Evolutionary conservation across 148 eudicot genomes (phyloP).

Genomic region (Fagopyrum esculentum): DNA sequence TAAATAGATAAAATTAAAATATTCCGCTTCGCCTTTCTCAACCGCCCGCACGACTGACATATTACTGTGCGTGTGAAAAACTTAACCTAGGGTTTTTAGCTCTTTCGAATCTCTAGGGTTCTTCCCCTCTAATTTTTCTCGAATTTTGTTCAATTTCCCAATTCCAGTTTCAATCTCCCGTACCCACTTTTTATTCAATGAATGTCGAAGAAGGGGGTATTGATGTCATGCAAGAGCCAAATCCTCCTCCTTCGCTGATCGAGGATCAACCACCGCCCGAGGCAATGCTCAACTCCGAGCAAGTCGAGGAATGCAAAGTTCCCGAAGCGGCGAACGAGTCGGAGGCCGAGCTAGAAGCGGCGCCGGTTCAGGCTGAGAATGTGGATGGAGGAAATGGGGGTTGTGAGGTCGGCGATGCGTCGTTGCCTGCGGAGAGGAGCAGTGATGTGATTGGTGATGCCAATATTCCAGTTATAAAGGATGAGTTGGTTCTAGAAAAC

Average conservation of each 20-base stretch:
- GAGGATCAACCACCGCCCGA: conserved; percentile 13
- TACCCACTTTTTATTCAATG: conserved; percentile 16
- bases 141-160: background rate
- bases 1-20: background rate
- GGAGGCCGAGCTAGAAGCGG: background rate
- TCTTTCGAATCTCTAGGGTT: conserved; percentile 2
- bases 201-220: conserved; percentile 31
- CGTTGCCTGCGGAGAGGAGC: background rate
- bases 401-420: conserved; percentile 3
- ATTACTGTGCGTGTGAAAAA: conserved; percentile 1
- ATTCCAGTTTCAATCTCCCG: background rate
- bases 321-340: conserved; percentile 11
- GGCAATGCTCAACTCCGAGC: background rate
- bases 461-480: background rate
- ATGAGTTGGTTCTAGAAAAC: background rate
- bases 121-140: background rate
- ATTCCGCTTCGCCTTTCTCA: background rate
- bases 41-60: background rate
- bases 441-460: background rate
- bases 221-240: conserved; percentile 7
- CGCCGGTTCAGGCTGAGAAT: conserved; percentile 7
- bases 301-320: background rate
- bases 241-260: conserved; percentile 5
- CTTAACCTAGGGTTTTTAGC: conserved; percentile 8
- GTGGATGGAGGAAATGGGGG: conserved; percentile 4